phyloP scores from a whole-genome alignment of 169 alveolate species.

The Perkinsus olseni region DNA sequence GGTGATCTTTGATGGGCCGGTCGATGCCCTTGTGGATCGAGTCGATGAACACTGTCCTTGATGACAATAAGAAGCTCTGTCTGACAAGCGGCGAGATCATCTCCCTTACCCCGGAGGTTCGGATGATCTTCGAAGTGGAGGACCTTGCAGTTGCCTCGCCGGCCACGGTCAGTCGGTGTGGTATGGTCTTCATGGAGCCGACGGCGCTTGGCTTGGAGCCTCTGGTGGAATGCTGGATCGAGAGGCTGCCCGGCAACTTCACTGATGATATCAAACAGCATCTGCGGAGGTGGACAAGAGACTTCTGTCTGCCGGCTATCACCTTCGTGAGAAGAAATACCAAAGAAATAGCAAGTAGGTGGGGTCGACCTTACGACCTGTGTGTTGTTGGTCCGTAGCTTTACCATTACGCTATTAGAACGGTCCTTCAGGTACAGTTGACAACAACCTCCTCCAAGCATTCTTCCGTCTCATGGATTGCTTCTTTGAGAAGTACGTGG shows the following conservation, averaged over 20 bases:
- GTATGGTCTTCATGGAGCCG: slow-evolving; percentile 92
- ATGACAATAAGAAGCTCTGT: slow-evolving; percentile 87
- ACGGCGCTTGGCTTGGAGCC: slow-evolving; percentile 70
- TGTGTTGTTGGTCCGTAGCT: slow-evolving; percentile 42
- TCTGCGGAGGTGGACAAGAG: slow-evolving; percentile 42
- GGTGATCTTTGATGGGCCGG: slow-evolving; percentile 88
- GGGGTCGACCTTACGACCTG: slow-evolving; percentile 8
- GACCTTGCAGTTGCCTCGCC: slow-evolving; percentile 89
- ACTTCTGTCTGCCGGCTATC: slow-evolving; percentile 47
- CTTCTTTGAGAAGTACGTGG: slow-evolving; percentile 57
- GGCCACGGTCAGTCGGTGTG: slow-evolving; percentile 91
- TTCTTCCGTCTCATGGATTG: slow-evolving; percentile 67
- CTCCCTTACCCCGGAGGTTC: slow-evolving; percentile 80
- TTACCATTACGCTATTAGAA: not conserved
- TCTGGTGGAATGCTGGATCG: slow-evolving; percentile 64
- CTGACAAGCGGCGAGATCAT: slow-evolving; percentile 85
- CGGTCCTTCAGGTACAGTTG: slow-evolving; percentile 37
- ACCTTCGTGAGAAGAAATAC: slow-evolving; percentile 57
- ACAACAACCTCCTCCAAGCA: slow-evolving; percentile 61
- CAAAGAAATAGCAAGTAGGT: slow-evolving; percentile 36
- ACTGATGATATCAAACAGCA: slow-evolving; percentile 23
- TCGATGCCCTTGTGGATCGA: slow-evolving; percentile 92
- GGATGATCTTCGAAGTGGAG: slow-evolving; percentile 86
- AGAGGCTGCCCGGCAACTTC: slow-evolving; percentile 56
- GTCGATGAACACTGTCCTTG: slow-evolving; percentile 89